A percentile compares a stretch with the other conserved stretches of the same genome.
Evolutionary conservation across 2,329 filamentous ascomycete species (phyloP).

Genomic region (Pseudogymnoascus verrucosus): DNA sequence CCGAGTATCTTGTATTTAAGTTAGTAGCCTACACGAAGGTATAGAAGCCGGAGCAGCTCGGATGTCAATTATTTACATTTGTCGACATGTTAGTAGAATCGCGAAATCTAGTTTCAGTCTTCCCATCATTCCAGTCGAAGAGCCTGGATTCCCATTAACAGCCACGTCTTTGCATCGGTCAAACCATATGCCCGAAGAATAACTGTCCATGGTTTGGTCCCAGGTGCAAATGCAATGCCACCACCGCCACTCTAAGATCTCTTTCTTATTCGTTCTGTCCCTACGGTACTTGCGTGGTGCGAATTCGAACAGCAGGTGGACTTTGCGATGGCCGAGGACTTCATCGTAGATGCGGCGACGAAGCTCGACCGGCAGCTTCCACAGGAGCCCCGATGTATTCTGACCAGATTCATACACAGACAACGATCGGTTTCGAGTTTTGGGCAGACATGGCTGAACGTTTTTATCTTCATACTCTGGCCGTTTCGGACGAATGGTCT

Average conservation of each 20-base stretch:
- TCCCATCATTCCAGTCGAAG: conserved; percentile 14
- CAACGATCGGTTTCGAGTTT: not conserved
- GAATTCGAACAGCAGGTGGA: conserved; percentile 3
- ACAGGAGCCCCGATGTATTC: conserved; percentile 7
- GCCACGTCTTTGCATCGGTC: conserved; percentile 13
- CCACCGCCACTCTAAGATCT: conserved; percentile 17
- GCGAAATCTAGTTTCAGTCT: conserved; percentile 17
- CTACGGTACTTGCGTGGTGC: conserved; percentile 11
- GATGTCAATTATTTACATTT: conserved; percentile 11
- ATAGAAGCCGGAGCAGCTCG: not conserved
- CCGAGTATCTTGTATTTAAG: conserved; percentile 16
- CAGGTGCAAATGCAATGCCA: conserved; percentile 15
- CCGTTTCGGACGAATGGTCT: not conserved
- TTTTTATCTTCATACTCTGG: not conserved
- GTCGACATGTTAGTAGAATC: conserved; percentile 17
- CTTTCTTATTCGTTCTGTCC: conserved; percentile 13
- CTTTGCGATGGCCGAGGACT: conserved; percentile 14
- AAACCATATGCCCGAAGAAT: conserved; percentile 16
- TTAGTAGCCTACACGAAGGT: not conserved
- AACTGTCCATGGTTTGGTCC: conserved; percentile 13
- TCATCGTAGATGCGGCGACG: conserved; percentile 17
- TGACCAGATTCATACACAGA: not conserved
- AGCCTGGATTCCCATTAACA: conserved; percentile 6
- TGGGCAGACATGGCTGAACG: not conserved
- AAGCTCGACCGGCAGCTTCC: conserved; percentile 17